phyloP scores from a whole-genome alignment of 345 rosid genomes.

The Arabis alpina region DNA sequence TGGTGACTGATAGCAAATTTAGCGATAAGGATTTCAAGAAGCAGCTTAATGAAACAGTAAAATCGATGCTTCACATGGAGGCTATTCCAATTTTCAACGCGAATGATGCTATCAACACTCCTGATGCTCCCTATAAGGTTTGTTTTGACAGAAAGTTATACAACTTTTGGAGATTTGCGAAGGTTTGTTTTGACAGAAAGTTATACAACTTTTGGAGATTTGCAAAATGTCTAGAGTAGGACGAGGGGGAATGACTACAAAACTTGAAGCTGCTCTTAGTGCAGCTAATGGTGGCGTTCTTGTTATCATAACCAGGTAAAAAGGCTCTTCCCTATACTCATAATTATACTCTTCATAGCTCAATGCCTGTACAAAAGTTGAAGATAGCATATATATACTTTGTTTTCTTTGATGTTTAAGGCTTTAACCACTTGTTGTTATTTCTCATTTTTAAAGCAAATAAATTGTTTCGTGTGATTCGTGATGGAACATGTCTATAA shows the following conservation, averaged over 20 bases:
- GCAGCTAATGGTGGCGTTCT: slow-evolving; percentile 93
- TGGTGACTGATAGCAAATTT: slow-evolving; percentile 92
- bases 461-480: too few species aligned
- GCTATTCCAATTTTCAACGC: slow-evolving; percentile 95
- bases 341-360: too few species aligned
- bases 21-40: slow-evolving; percentile 74
- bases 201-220: slow-evolving; percentile 98
- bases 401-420: too few species aligned
- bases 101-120: slow-evolving; percentile 95
- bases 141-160: too few species aligned
- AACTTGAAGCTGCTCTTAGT: slow-evolving; percentile 91
- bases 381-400: too few species aligned
- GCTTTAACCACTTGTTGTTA: too few species aligned
- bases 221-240: slow-evolving; percentile 93
- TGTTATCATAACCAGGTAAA: slow-evolving; percentile 90
- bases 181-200: too few species aligned
- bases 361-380: too few species aligned
- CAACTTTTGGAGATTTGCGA: too few species aligned
- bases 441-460: too few species aligned
- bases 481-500: too few species aligned
- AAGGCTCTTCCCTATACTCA: not conserved
- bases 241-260: slow-evolving; percentile 99
- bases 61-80: slow-evolving; percentile 62
- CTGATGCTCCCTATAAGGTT: slow-evolving; percentile 97
- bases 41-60: slow-evolving; percentile 79